Evolutionary conservation across 805 yeast species (phyloP), one percentile per base, ranked within the genome.

Genomic region (Wickerhamomyces canadensis): DNA sequence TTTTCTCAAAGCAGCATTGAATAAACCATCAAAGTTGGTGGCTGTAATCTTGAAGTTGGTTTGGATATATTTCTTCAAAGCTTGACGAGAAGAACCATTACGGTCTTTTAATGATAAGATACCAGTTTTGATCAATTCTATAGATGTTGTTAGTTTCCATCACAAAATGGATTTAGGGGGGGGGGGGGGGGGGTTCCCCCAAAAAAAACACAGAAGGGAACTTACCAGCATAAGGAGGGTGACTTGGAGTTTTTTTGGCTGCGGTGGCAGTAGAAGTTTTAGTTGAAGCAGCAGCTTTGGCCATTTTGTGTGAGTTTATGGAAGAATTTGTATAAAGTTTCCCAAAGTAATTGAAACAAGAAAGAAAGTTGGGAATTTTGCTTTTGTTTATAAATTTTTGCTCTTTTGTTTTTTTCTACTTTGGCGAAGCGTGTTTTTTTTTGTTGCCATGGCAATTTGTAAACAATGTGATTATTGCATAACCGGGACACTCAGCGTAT

Each of bases 61-160:
- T 62, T 73, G 78, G 47, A 87, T 78, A 62, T 77, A 84, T 63
- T 86, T 86, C 73, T 87, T 88, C 56, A 88, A 70, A 11, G 93
- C 91, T 60, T 83, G 91, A 61, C 96, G 89, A 52, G 88, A 57
- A 5, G 87, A 77, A 38, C 95, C 95, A 44, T 74, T 82, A 65
- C 94, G 79, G 56, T 84, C 89, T 53, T 83, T 82, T 54, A 86
- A 72, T 34, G 82, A 68, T 27, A 69, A 56, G 46, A 86, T 69
- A 35, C 91, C 94, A 42, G 81, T 76, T 26, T 57, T 54, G 41
- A 68, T 65, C 48, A 61, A 38, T 32, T 53, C 57, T 52, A 33
- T 12, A 17, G 25, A 25, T 24, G n/a, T 14, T 12, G 16, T n/a
- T 22, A 6, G 13, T 18, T 10, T 15, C n/a, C 21, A 32, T 14